Base-by-base conservation (phyloP, 345 rosid species). In the Bruguiera gymnorhiza region DNA sequence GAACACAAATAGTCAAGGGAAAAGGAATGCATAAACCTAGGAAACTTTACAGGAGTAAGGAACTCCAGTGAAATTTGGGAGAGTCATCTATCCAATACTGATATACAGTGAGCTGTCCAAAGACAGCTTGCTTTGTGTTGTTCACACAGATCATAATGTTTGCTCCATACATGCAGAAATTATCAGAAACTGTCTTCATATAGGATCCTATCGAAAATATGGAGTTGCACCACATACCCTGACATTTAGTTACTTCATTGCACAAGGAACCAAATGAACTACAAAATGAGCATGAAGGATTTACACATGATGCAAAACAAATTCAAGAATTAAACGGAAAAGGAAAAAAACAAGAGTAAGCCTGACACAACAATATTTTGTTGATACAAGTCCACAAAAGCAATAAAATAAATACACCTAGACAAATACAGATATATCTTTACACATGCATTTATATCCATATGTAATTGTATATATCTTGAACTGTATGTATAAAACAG, bases 1-100 rank as follows among this genome's bases (percentile, higher is more conserved):
- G 76, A 18, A 65, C 24, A 63, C 34, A 63, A 51, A 53, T 59
- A 21, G 65, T 67, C 52, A 60, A 53, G 6, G 11, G 52, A 57
- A 68, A 27, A 58, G 43, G 4, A 24, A 24, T 6, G 19, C 31
- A 56, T 8, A 24, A 56, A 43, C 18, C 18, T 24, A 24, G 3
- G 19, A 56, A 24, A 56, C 19, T 56, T 43, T 43, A 4, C 50
- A 43, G 50, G 21, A 54, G 6, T 16, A 66, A 34, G 23, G 15
- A n/a, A 23, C 53, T 23, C 16, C 48, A 24, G 48, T 13, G 24
- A 67, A 30, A 55, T 20, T 63, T 31, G 19, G 19, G 31, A 55
- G 1, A 56, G 6, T 15, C 18, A 3, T 56, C 10, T 24, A 56
- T 21, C 50, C 13, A 43, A 48, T 23, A 15, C 51, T 23, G 34